Conservation (phyloP, 2,329 filamentous ascomycete genomes). For the Claviceps citrina region DNA sequence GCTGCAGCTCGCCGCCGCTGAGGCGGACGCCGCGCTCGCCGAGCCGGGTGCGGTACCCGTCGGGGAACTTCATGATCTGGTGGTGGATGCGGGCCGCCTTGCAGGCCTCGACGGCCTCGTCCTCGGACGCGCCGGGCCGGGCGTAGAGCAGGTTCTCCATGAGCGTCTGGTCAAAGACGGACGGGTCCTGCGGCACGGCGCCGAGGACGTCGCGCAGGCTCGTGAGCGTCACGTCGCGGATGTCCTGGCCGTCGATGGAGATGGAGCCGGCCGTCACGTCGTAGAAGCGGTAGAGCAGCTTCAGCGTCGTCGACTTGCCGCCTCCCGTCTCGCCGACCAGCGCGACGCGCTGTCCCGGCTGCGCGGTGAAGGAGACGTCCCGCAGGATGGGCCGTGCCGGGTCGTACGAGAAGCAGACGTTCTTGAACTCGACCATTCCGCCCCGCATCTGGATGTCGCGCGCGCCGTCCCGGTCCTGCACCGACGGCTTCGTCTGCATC, state of each 20-base stretch:
- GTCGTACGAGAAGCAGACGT: conserved; percentile 42
- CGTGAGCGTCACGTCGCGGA: conserved; percentile 56
- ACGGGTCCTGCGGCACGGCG: conserved; percentile 48
- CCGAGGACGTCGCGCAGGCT: conserved; percentile 44
- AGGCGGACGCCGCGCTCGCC: conserved; percentile 34
- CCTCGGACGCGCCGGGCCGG: conserved; percentile 42
- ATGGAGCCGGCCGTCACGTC: conserved; percentile 77
- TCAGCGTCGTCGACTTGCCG: conserved; percentile 56
- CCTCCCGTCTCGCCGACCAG: conserved; percentile 71
- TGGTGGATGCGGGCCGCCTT: conserved; percentile 48
- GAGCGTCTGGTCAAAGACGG: conserved; percentile 48
- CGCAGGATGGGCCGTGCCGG: conserved; percentile 33
- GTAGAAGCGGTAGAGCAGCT: conserved; percentile 86
- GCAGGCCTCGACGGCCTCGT: conserved; percentile 45
- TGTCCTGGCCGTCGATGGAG: conserved; percentile 82
- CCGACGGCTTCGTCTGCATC: conserved; percentile 51
- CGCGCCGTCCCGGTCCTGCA: too few species aligned
- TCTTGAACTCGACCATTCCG: conserved; percentile 37
- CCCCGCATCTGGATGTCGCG: conserved; percentile 23
- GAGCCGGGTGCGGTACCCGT: conserved; percentile 31
- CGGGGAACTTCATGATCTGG: conserved; percentile 42
- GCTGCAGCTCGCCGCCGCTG: conserved; percentile 77
- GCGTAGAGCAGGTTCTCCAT: conserved; percentile 52
- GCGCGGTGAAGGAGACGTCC: conserved; percentile 31
- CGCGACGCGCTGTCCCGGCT: conserved; percentile 40